Conservation (phyloP, 78 protist species). For the Protostelium mycophagum region DNA sequence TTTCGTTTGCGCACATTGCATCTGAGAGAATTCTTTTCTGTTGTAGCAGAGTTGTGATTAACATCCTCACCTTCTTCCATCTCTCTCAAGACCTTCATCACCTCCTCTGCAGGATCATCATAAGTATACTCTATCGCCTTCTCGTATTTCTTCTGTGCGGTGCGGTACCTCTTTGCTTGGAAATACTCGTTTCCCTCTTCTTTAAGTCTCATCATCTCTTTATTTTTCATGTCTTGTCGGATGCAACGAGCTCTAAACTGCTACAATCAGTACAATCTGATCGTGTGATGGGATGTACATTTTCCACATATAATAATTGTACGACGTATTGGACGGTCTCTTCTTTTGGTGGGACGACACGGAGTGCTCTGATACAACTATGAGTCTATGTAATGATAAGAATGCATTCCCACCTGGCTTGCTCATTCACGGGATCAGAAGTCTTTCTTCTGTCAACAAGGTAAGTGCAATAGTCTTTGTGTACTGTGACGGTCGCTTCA, state of each 20-base stretch:
- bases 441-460: neutral
- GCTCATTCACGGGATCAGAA: neutral
- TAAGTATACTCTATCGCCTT: neutral
- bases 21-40: neutral
- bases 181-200: neutral
- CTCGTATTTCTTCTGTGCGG: neutral
- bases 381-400: neutral
- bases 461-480: neutral
- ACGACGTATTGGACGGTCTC: neutral
- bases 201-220: neutral
- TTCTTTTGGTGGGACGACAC: neutral
- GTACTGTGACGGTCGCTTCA: neutral
- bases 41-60: neutral
- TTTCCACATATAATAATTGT: neutral
- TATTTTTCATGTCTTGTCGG: neutral
- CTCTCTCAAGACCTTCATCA: neutral
- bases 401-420: neutral
- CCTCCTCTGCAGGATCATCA: neutral
- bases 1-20: neutral
- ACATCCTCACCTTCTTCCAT: neutral
- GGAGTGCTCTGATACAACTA: neutral
- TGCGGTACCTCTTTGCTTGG: neutral
- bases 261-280: neutral
- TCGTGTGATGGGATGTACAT: neutral
- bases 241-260: neutral